Conservation (phyloP, 2,329 filamentous ascomycete species). For the Alternaria rosae region DNA sequence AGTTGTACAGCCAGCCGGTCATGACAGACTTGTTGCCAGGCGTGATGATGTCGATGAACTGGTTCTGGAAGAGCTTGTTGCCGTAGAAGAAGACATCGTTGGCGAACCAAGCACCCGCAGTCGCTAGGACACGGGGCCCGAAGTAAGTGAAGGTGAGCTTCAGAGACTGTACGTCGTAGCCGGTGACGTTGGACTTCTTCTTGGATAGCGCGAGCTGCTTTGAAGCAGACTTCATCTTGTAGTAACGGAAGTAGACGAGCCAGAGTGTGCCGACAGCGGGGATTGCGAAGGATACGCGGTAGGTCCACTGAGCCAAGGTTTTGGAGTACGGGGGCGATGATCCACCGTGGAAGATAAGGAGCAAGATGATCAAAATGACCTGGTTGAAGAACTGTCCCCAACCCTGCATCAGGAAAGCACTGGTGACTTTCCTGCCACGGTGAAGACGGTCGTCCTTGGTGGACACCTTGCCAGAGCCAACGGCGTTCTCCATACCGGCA, state of each 20-base stretch:
- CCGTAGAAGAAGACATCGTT: constrained; percentile 99
- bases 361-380: constrained; percentile 81
- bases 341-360: constrained; percentile 88
- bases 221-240: constrained; percentile 89
- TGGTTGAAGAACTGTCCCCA: constrained; percentile 98
- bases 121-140: constrained; percentile 84
- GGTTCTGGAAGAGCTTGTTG: constrained; percentile 94
- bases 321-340: constrained; percentile 76
- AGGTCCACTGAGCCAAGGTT: constrained; percentile 85
- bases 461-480: constrained; percentile 84
- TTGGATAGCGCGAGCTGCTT: constrained; percentile 84
- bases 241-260: constrained; percentile 95
- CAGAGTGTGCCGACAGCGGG: constrained; percentile 90
- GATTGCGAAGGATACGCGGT: constrained; percentile 90
- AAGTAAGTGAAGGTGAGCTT: constrained; percentile 82
- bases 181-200: constrained; percentile 85
- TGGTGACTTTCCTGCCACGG: constrained; percentile 93
- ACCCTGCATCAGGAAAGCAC: constrained; percentile 96
- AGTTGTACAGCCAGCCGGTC: constrained; percentile 88
- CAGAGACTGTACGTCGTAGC: constrained; percentile 88
- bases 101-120: constrained; percentile 88
- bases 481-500: constrained; percentile 90
- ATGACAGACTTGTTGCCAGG: constrained; percentile 75
- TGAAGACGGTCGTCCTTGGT: constrained; percentile 93
- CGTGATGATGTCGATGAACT: constrained; percentile 86